Conservation (phyloP, 257 asterid genomes). For the Linaria vulgaris region DNA sequence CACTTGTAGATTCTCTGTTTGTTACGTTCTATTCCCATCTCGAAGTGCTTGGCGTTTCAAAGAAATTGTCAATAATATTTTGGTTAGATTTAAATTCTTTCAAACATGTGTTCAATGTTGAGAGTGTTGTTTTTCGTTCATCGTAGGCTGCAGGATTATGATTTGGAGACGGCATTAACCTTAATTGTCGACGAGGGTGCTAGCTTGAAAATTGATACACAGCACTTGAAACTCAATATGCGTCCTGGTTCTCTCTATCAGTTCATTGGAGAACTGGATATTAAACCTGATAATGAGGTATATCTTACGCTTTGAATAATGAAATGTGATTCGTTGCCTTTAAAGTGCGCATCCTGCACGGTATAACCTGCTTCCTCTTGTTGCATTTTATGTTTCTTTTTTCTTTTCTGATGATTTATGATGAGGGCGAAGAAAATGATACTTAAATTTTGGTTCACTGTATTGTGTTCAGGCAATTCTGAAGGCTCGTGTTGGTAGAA, state of each 20-base stretch:
- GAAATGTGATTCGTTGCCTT: too few relatives aligned
- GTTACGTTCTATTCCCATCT: not conserved
- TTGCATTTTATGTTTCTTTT: too few relatives aligned
- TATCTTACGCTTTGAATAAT: too few relatives aligned
- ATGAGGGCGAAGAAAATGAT: too few relatives aligned
- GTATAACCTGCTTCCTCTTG: too few relatives aligned
- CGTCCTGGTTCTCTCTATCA: slow-evolving; percentile 69
- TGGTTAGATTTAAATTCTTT: not conserved
- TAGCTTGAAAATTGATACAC: slow-evolving; percentile 60
- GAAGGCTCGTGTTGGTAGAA: slow-evolving; percentile 91
- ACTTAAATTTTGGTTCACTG: too few relatives aligned
- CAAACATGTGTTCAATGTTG: not conserved
- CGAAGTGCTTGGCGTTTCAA: not conserved
- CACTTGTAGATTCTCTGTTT: not conserved
- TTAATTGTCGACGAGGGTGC: slow-evolving; percentile 66
- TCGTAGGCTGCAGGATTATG: slow-evolving; percentile 70
- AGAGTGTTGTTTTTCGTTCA: slow-evolving; percentile 7
- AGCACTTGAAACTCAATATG: slow-evolving; percentile 60
- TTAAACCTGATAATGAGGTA: slow-evolving; percentile 66
- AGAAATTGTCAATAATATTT: too few relatives aligned
- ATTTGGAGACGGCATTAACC: slow-evolving; percentile 64
- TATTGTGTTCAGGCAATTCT: slow-evolving; percentile 75
- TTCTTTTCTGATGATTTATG: too few relatives aligned
- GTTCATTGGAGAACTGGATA: slow-evolving; percentile 81
- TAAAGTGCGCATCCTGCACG: too few relatives aligned